phyloP scores from a whole-genome alignment of 441 rosid genomes.

The Gossypium schwendimanii region DNA sequence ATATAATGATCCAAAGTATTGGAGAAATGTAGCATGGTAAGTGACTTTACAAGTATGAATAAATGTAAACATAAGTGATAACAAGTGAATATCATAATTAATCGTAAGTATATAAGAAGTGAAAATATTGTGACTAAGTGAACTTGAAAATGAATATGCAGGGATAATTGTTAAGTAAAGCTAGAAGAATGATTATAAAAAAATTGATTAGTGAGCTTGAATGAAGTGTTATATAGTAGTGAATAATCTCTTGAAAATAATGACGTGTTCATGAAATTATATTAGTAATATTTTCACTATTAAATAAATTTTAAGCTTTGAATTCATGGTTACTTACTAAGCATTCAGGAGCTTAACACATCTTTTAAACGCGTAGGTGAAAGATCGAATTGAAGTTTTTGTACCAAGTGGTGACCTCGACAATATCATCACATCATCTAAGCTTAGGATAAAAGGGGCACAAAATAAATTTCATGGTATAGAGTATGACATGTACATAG shows the following conservation, averaged over 20 bases:
- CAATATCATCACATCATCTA: no score
- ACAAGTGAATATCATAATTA: background rate
- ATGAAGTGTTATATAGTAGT: background rate
- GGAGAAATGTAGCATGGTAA: background rate
- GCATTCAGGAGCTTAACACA: background rate
- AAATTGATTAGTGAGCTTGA: background rate
- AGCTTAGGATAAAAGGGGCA: no score
- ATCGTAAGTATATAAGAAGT: background rate
- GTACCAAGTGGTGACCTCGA: no score
- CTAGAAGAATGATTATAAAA: background rate
- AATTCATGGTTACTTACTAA: background rate
- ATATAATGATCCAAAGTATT: background rate
- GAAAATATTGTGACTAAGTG: background rate
- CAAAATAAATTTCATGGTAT: no score
- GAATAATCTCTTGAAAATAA: no score
- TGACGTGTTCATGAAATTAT: background rate
- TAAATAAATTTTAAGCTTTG: background rate
- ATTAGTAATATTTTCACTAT: background rate
- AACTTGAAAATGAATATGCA: background rate
- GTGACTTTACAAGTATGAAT: background rate
- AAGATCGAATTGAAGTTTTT: no score
- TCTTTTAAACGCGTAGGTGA: background rate
- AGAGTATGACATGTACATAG: no score
- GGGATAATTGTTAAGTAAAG: background rate
- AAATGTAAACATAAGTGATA: background rate